Conservation (phyloP, 495 filamentous ascomycete genomes). For the Neurospora sp. region DNA sequence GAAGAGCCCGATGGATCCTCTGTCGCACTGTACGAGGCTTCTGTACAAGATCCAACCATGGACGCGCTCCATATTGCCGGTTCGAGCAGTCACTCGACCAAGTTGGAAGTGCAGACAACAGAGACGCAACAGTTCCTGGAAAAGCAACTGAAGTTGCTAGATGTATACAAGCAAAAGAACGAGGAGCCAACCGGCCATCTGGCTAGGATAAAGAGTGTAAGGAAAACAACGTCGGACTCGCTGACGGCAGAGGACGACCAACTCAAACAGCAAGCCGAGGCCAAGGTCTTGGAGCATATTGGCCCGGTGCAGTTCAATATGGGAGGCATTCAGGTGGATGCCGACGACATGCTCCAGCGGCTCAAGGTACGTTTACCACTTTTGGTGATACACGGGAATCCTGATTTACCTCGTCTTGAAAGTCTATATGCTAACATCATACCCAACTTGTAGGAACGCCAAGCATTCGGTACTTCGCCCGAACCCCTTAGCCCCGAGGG, state of each 20-base stretch:
- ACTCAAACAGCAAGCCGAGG: conserved; percentile 33
- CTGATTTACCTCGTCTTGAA: not conserved
- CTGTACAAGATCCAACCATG: conserved; percentile 60
- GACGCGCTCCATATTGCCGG: conserved; percentile 45
- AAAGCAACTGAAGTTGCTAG: conserved; percentile 61
- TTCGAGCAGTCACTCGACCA: conserved; percentile 36
- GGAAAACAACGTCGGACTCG: conserved; percentile 7
- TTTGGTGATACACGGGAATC: not conserved
- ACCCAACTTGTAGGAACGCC: conserved; percentile 28
- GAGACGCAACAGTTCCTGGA: conserved; percentile 73
- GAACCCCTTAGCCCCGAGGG: conserved; percentile 23
- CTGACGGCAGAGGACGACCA: conserved; percentile 7
- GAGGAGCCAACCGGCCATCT: conserved; percentile 50
- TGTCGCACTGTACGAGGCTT: conserved; percentile 66
- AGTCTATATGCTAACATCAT: conserved; percentile 2
- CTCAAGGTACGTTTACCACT: conserved; percentile 52
- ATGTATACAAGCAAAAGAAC: conserved; percentile 51
- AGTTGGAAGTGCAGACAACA: conserved; percentile 59
- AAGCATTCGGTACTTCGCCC: conserved; percentile 30
- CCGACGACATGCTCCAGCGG: conserved; percentile 86
- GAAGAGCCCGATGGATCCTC: conserved; percentile 39
- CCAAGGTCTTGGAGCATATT: conserved; percentile 73
- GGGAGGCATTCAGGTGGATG: conserved; percentile 93
- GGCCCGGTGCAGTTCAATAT: conserved; percentile 96
- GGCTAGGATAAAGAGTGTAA: conserved; percentile 23